Percentiles rank a stretch among this genome's conserved stretches.
Evolutionary conservation across 164 flowering plant genomes (phyloP).

Genomic region (Nelumbo lutea): DNA sequence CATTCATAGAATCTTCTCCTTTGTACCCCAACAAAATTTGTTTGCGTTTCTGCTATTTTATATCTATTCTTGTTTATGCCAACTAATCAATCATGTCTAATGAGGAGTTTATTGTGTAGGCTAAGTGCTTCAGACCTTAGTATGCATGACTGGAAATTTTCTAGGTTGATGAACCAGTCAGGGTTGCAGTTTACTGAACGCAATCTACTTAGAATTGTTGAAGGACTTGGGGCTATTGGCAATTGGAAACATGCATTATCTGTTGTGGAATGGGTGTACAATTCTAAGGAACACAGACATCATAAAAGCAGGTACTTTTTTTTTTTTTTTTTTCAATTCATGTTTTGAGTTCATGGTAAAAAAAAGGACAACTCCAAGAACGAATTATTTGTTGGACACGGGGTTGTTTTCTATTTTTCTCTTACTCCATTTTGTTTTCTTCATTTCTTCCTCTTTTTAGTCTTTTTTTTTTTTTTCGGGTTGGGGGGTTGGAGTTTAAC

Average conservation of each 20-base stretch:
- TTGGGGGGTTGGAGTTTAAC: no score
- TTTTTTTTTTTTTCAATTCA: not conserved
- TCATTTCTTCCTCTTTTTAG: no score
- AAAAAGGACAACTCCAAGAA: no score
- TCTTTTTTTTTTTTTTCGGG: no score
- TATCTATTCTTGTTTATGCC: not conserved
- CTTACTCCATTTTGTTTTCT: no score
- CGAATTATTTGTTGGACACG: no score
- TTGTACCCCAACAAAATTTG: not conserved
- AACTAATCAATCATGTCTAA: not conserved
- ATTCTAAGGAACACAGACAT: slow-evolving; percentile 35
- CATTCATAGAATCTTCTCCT: not conserved
- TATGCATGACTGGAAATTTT: slow-evolving; percentile 76
- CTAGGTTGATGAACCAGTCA: slow-evolving; percentile 75
- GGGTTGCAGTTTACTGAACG: slow-evolving; percentile 65
- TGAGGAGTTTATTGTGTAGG: slow-evolving; percentile 29
- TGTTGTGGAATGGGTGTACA: slow-evolving; percentile 82
- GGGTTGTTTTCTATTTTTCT: no score
- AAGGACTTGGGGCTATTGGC: slow-evolving; percentile 56
- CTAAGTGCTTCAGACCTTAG: slow-evolving; percentile 43
- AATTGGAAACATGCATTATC: slow-evolving; percentile 73
- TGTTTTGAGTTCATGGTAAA: not conserved
- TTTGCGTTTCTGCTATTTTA: not conserved
- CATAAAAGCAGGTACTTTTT: slow-evolving; percentile 68
- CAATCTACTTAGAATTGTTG: slow-evolving; percentile 66